Evolutionary conservation across 768 basidiomycete genomes (phyloP).

Genomic region (Psilocybe subaeruginosa): DNA sequence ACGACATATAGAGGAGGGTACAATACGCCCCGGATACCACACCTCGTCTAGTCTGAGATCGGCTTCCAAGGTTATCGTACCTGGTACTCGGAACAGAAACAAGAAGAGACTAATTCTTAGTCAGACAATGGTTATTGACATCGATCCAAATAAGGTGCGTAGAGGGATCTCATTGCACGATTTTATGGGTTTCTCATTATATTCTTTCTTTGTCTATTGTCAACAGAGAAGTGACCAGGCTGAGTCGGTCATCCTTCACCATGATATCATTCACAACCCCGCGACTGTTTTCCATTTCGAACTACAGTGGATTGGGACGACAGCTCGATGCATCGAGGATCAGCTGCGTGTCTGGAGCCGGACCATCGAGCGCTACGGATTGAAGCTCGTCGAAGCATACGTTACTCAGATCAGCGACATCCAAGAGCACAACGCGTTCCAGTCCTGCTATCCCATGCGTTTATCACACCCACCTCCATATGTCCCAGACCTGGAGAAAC

Average conservation of each 20-base stretch:
- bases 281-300: conserved; percentile 97
- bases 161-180: too few relatives aligned
- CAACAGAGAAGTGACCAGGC: conserved; percentile 80
- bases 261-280: conserved; percentile 95
- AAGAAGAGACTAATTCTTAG: conserved; percentile 75
- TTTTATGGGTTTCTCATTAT: too few relatives aligned
- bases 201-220: not conserved
- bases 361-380: conserved; percentile 84
- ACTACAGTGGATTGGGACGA: conserved; percentile 95
- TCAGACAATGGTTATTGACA: conserved; percentile 90
- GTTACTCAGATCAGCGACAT: conserved; percentile 92
- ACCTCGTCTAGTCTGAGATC: conserved; percentile 13
- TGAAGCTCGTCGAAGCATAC: conserved; percentile 92
- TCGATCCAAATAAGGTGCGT: conserved; percentile 72
- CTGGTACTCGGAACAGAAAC: conserved; percentile 42
- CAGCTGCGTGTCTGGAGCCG: conserved; percentile 80
- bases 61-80: conserved; percentile 14
- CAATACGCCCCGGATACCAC: conserved; percentile 10
- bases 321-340: conserved; percentile 90
- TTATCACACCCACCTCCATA: conserved; percentile 78
- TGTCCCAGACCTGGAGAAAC: conserved; percentile 65
- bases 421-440: conserved; percentile 84
- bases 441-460: conserved; percentile 84
- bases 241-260: conserved; percentile 86
- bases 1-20: conserved; percentile 50